phyloP scores from a whole-genome alignment of 208 protist species.

The Histomonas meleagridis region DNA sequence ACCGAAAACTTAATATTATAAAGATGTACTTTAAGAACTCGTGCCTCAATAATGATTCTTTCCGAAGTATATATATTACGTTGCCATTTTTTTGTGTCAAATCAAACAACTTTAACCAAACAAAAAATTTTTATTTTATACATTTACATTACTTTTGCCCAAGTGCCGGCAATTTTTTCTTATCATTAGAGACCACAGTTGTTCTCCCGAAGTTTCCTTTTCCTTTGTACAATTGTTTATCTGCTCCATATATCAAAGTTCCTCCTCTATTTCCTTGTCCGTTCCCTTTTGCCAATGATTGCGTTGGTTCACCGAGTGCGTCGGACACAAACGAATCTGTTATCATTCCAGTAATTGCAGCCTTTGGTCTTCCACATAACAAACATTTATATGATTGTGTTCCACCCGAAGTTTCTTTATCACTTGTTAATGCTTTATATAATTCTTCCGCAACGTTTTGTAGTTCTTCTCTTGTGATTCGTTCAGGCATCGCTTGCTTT shows the following conservation, averaged over 20 bases:
- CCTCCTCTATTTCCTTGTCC: no score
- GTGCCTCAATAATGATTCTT: no score
- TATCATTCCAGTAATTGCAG: slow-evolving; percentile 7
- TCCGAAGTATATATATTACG: no score
- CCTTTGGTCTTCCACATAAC: slow-evolving; percentile 6
- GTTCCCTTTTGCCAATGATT: not conserved
- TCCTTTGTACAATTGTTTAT: not conserved
- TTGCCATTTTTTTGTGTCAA: no score
- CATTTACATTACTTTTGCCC: no score
- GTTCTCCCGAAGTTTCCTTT: not conserved
- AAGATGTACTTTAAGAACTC: no score
- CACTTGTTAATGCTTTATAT: not conserved
- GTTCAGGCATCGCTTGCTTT: not conserved
- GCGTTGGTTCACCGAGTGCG: slow-evolving; percentile 10
- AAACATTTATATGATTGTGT: not conserved
- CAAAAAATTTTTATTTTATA: no score
- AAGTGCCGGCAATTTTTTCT: not conserved
- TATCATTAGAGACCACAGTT: not conserved
- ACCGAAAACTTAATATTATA: no score
- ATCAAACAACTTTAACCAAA: no score
- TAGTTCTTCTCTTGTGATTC: slow-evolving; percentile 22
- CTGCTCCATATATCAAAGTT: slow-evolving; percentile 11
- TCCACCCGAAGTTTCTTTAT: not conserved
- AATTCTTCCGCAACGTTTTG: not conserved
- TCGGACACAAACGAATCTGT: not conserved